Evolutionary conservation across 768 basidiomycete genomes (phyloP).

Genomic region (Tricholoma hemisulphureum): DNA sequence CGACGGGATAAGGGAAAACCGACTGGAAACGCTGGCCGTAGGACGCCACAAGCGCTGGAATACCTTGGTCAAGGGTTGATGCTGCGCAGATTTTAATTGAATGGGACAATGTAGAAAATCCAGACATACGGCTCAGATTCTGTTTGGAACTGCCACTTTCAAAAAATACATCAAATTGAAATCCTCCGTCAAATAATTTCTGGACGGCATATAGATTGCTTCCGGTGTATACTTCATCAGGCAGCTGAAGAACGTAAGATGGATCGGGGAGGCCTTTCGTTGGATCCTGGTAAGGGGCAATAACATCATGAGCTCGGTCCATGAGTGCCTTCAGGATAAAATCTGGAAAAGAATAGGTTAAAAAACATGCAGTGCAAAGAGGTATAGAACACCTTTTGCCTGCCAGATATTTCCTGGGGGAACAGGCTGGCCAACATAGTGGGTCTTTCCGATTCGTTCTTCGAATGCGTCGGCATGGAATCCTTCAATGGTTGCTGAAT

Average conservation of each 20-base stretch:
- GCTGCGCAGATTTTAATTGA: conserved; percentile 40
- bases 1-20: conserved; percentile 65
- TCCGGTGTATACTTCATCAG: conserved; percentile 67
- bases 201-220: conserved; percentile 88
- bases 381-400: conserved; percentile 61
- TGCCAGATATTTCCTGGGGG: conserved; percentile 73
- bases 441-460: conserved; percentile 66
- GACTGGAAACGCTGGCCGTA: conserved; percentile 68
- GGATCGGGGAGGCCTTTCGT: conserved; percentile 64
- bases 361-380: neutral
- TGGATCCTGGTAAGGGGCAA: conserved; percentile 54
- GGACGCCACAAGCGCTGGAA: conserved; percentile 58
- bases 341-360: conserved; percentile 41
- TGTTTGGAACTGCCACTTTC: conserved; percentile 71
- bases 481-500: conserved; percentile 54
- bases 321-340: conserved; percentile 60
- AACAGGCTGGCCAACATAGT: conserved; percentile 62
- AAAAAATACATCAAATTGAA: conserved; percentile 88
- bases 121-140: conserved; percentile 58
- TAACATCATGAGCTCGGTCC: conserved; percentile 51
- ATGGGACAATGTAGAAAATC: neutral
- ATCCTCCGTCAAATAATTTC: conserved; percentile 79
- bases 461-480: conserved; percentile 56
- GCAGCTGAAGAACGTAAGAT: conserved; percentile 71
- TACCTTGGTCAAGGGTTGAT: conserved; percentile 61